phyloP scores from a whole-genome alignment of 1,284 basidiomycete species.

The Microbotryum intermedium region DNA sequence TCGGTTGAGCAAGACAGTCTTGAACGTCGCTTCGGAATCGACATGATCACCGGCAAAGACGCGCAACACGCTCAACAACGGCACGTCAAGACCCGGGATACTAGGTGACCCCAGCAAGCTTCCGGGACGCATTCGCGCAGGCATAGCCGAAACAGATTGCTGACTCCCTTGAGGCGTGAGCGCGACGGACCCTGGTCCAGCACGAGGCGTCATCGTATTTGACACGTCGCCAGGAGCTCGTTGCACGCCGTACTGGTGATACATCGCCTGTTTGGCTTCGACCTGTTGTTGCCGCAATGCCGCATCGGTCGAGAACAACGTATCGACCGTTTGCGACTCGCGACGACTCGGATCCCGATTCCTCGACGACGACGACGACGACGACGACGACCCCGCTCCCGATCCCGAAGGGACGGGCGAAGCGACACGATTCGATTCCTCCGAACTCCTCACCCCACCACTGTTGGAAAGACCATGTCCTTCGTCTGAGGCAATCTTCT shows the following conservation, averaged over 20 bases:
- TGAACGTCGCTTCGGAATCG: conserved; percentile 91
- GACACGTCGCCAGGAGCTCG: conserved; percentile 30
- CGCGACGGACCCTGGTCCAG: conserved; percentile 2
- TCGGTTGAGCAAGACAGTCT: conserved; percentile 85
- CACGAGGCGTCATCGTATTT: conserved; percentile 28
- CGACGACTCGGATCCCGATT: neutral
- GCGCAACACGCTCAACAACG: conserved; percentile 84
- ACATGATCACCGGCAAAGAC: conserved; percentile 83
- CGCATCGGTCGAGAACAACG: conserved; percentile 32
- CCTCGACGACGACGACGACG: neutral
- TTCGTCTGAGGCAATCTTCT: conserved; percentile 59
- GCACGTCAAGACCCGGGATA: conserved; percentile 45
- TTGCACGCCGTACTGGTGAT: conserved; percentile 59
- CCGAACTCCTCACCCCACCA: conserved; percentile 11
- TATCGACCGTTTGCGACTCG: conserved; percentile 27
- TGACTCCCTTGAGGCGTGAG: neutral
- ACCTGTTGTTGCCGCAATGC: conserved; percentile 66
- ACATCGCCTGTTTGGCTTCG: conserved; percentile 79
- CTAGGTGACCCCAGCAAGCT: conserved; percentile 44
- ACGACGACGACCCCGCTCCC: conserved; percentile 33
- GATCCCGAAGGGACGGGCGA: neutral
- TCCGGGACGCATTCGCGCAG: conserved; percentile 40
- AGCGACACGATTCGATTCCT: conserved; percentile 13
- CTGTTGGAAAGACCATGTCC: conserved; percentile 29
- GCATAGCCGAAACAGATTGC: neutral